phyloP scores from a whole-genome alignment of 345 rosid species.

The Populus simonii region DNA sequence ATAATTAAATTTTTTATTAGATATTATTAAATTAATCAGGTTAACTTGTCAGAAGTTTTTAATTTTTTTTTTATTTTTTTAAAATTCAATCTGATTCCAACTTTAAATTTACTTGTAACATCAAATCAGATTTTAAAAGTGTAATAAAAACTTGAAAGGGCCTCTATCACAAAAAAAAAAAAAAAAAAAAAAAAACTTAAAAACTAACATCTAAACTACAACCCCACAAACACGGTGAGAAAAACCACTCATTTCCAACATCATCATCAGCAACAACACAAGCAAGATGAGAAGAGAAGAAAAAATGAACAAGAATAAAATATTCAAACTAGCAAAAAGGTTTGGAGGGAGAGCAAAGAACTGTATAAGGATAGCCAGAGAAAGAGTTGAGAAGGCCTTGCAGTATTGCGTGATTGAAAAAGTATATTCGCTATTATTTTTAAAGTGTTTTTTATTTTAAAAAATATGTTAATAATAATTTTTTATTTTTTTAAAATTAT shows the following conservation, averaged over 20 bases:
- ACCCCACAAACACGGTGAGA: neutral
- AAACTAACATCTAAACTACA: neutral
- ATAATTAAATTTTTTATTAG: accelerated
- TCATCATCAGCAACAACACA: neutral
- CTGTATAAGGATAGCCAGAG: constrained; percentile 86
- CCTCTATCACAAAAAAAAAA: no score
- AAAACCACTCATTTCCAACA: neutral
- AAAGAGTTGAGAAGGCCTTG: constrained; percentile 93
- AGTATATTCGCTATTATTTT: no score
- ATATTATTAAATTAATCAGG: accelerated
- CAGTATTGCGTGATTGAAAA: constrained; percentile 69
- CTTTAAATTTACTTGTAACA: accelerated
- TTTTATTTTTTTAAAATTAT: no score
- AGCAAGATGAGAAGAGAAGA: neutral
- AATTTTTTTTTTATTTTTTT: no score
- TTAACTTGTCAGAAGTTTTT: accelerated
- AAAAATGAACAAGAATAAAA: constrained; percentile 78
- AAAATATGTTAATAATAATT: no score
- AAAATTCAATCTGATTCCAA: no score
- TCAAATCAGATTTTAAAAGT: no score
- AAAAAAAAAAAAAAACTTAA: no score
- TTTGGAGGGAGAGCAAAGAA: constrained; percentile 95
- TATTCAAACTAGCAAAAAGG: constrained; percentile 82
- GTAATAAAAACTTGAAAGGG: neutral
- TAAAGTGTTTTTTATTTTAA: no score